Evolutionary conservation across 2,329 filamentous ascomycete genomes (phyloP), one percentile per base, ranked within the genome.

Genomic region (Cordyceps fumosorosea): DNA sequence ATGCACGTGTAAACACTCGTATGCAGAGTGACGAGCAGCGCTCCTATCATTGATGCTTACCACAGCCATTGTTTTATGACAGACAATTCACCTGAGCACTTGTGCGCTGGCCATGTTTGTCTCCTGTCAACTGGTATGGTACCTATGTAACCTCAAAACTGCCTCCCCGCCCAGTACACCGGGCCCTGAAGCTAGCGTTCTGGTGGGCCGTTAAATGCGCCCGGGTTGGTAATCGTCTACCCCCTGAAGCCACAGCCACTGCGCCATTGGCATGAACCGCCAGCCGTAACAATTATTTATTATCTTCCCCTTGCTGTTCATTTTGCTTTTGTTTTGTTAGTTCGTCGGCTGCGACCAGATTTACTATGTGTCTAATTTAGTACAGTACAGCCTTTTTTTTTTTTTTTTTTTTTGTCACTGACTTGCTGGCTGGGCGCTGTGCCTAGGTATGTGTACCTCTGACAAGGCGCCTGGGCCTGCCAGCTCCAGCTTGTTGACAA

Each of bases 221-320:
- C 42, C 42, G 26, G 53, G 37, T 7, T 50, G 45, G 32, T 20
- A 52, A 52, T 37, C 48, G 56, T 34, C 56, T 34, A 40, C 34
- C 57, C 37, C 37, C 50, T 60, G 40, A 51, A 44, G 56, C 40
- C 40, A 32, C 29, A 55, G 44, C n/a, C 24, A 45, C 16, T 66
- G 58, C 66, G 62, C 40, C 26, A 62, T 3, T 55, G 63, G 65
- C 34, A 7, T 14, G 7, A 57, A 5, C n/a, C 55, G 64, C 63
- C 57, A 37, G 63, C 60, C 65, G 34, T 37, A 37, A 3, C 26
- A 26, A 16, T 61, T 3, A 61, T 16, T 6, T 24, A 20, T 47
- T 60, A 20, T n/a, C 40, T 18, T 42, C 14, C 34, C 26, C 37
- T 42, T 40, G 20, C 26, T 12, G 8, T 32, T 34, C 10, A 34